Conservation (phyloP, 371 early-diverging fungal species). For the Mucor indicus region DNA sequence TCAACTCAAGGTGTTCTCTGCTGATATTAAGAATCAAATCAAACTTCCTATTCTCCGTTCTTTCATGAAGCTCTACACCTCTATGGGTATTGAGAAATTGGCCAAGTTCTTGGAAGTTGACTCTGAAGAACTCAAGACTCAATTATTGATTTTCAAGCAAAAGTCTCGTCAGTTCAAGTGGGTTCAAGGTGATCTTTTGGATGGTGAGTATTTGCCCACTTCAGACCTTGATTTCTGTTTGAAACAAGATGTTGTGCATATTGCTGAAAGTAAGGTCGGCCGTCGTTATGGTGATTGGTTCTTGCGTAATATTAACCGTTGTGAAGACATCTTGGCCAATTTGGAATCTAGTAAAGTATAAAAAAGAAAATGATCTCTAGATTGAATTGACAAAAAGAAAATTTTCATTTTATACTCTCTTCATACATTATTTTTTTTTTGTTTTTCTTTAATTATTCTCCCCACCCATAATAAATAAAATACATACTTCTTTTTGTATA, state of each 20-base stretch:
- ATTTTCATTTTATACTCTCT: background rate
- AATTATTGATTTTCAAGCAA: slow-evolving; percentile 90
- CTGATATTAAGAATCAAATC: slow-evolving; percentile 83
- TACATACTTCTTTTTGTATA: too few relatives aligned
- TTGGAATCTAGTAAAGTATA: slow-evolving; percentile 40
- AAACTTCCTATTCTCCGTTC: slow-evolving; percentile 86
- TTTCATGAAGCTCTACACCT: slow-evolving; percentile 92
- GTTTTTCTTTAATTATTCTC: too few relatives aligned
- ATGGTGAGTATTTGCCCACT: slow-evolving; percentile 77
- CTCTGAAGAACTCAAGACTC: slow-evolving; percentile 75
- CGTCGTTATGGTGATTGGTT: slow-evolving; percentile 95
- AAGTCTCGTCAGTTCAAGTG: slow-evolving; percentile 88
- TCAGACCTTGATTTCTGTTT: slow-evolving; percentile 91
- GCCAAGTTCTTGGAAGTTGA: slow-evolving; percentile 85
- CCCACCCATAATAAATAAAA: too few relatives aligned
- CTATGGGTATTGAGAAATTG: slow-evolving; percentile 85
- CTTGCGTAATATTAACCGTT: slow-evolving; percentile 87
- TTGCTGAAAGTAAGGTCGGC: slow-evolving; percentile 91
- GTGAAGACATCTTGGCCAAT: slow-evolving; percentile 63
- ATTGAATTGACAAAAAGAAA: too few relatives aligned
- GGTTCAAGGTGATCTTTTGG: slow-evolving; percentile 67
- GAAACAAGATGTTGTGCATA: slow-evolving; percentile 89
- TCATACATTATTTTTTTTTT: too few relatives aligned
- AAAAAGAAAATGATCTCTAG: too few relatives aligned
- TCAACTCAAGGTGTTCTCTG: slow-evolving; percentile 82